Conservation (phyloP, 2,329 filamentous ascomycete species). For the Colletotrichum scovillei region DNA sequence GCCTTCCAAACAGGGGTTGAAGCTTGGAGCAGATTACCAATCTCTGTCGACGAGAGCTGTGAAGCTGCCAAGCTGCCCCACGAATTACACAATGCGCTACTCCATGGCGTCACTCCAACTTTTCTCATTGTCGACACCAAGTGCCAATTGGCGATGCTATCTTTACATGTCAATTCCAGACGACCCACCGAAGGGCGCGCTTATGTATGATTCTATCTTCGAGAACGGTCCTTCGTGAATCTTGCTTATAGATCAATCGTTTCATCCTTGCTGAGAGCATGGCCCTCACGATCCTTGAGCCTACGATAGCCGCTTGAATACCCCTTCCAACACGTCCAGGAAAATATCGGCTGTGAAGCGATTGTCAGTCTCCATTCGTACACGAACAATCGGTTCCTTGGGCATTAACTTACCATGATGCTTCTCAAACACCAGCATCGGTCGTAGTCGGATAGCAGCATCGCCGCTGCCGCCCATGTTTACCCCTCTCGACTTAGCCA, state of each 20-base stretch:
- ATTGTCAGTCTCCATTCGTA: neutral
- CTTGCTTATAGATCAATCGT: neutral
- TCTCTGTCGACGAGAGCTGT: neutral
- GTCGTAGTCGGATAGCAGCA: neutral
- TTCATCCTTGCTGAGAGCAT: no score
- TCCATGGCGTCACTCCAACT: constrained; percentile 2
- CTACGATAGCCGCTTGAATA: neutral
- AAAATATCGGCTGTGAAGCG: neutral
- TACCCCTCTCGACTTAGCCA: neutral
- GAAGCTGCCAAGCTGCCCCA: neutral
- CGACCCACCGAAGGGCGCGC: neutral
- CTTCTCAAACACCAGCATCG: neutral
- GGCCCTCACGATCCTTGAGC: neutral
- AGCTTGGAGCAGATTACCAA: constrained; percentile 4
- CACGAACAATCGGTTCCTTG: no score
- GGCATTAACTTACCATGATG: neutral
- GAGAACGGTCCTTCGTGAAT: neutral
- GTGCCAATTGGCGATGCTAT: neutral
- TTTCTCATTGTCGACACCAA: neutral
- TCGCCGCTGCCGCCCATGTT: neutral
- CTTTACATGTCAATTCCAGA: neutral
- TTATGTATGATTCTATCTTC: neutral
- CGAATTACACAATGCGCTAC: constrained; percentile 8
- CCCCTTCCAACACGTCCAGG: neutral
- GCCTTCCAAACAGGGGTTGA: constrained; percentile 9